These are phyloP conservation scores for Xylariaceae sp. DNA, from an alignment of 2,329 filamentous ascomycete genomes.

Conservation along the genomic window DNA sequence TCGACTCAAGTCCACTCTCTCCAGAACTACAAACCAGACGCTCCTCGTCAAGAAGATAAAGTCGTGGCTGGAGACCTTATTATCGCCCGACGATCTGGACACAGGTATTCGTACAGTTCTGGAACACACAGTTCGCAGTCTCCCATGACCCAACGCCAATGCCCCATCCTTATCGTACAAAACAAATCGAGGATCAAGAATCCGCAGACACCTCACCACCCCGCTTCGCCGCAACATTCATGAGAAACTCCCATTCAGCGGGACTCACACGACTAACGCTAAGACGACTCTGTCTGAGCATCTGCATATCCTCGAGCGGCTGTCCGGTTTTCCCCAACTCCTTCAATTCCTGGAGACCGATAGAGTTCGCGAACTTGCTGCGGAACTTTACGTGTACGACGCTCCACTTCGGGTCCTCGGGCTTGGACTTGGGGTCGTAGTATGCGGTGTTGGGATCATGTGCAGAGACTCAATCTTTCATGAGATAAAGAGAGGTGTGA, in stretches of 20 bases:
- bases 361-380: constrained; percentile 69
- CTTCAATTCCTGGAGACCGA: constrained; percentile 70
- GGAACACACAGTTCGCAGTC: constrained; percentile 41
- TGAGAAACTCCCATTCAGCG: constrained; percentile 63
- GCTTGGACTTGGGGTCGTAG: constrained; percentile 73
- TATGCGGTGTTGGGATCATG: constrained; percentile 72
- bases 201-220: constrained; percentile 22
- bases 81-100: constrained; percentile 50
- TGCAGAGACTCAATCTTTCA: constrained; percentile 56
- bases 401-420: constrained; percentile 74
- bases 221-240: constrained; percentile 44
- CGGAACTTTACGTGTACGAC: constrained; percentile 86
- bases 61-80: constrained; percentile 52
- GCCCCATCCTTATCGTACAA: background rate
- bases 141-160: constrained; percentile 15
- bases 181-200: background rate
- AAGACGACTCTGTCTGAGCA: constrained; percentile 75
- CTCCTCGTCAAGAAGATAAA: constrained; percentile 46
- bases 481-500: constrained; percentile 14
- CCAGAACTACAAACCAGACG: constrained; percentile 42
- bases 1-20: constrained; percentile 51
- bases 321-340: constrained; percentile 53
- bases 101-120: constrained; percentile 53
- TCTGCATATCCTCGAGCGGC: constrained; percentile 70
- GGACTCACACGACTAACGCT: constrained; percentile 70